These are phyloP conservation scores for Tetraselmis chui DNA, from an alignment of 139 green algal genomes.

Conservation along the genomic window DNA sequence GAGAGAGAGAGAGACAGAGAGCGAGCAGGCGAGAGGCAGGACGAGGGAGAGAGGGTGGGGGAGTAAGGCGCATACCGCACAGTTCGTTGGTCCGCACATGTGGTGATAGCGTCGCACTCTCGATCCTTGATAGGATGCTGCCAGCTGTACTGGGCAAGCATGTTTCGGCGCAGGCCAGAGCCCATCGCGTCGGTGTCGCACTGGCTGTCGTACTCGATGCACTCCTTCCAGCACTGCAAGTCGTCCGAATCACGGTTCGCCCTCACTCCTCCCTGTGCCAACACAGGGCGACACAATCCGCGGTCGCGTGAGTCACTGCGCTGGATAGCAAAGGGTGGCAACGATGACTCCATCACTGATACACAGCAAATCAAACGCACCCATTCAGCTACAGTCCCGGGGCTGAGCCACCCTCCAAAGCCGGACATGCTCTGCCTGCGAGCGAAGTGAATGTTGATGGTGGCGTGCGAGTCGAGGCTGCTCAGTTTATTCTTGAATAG, in stretches of 20 bases:
- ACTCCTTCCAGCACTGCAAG: not conserved
- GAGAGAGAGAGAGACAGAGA: too few relatives aligned
- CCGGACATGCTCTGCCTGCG: not conserved
- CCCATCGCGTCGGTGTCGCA: not conserved
- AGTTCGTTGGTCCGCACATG: not conserved
- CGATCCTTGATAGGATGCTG: not conserved
- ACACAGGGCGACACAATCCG: too few relatives aligned
- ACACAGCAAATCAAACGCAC: too few relatives aligned
- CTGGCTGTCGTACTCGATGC: not conserved
- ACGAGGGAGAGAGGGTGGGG: too few relatives aligned
- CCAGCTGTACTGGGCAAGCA: not conserved
- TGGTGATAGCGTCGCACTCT: not conserved
- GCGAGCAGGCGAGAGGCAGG: too few relatives aligned
- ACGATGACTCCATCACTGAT: too few relatives aligned
- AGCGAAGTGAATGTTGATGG: not conserved
- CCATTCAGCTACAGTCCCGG: too few relatives aligned
- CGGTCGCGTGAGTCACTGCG: too few relatives aligned
- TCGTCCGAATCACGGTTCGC: not conserved
- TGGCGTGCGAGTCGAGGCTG: not conserved
- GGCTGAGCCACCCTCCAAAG: too few relatives aligned
- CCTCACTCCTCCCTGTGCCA: not conserved
- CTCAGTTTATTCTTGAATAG: not conserved
- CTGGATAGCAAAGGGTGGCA: too few relatives aligned
- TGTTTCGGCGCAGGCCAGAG: not conserved
- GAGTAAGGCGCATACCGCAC: not conserved